Percentiles rank a stretch among this genome's conserved stretches.
phyloP scores from a whole-genome alignment of 108 stramenopile species.

The Conticribra guillardii region DNA sequence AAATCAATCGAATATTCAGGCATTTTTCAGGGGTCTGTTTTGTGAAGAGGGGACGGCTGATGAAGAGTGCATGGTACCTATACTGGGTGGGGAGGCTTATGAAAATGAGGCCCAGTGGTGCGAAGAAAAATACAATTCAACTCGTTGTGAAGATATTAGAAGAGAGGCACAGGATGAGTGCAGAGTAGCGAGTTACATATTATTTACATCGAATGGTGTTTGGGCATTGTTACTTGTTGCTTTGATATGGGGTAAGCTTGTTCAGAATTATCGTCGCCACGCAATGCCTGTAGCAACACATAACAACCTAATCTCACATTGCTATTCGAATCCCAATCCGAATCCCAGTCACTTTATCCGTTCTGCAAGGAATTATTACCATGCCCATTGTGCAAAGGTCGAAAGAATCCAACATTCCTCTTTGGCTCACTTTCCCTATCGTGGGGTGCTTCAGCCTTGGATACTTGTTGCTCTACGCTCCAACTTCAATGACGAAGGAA shows the following conservation, averaged over 20 bases:
- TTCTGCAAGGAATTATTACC: conserved; percentile 77
- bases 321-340: too few species aligned
- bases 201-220: conserved; percentile 44
- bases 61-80: conserved; percentile 64
- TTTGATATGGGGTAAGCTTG: conserved; percentile 53
- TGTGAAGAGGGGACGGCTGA: conserved; percentile 60
- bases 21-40: conserved; percentile 51
- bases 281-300: too few species aligned
- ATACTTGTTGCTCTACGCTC: conserved; percentile 53
- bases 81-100: conserved; percentile 50
- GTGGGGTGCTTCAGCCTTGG: conserved; percentile 62
- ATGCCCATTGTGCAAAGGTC: conserved; percentile 85
- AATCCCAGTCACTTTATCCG: conserved; percentile 62
- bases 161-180: conserved; percentile 60
- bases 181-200: conserved; percentile 34
- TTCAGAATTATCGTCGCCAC: too few species aligned
- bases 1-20: too few species aligned
- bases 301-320: too few species aligned
- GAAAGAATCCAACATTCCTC: conserved; percentile 82
- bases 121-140: conserved; percentile 47
- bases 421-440: conserved; percentile 77
- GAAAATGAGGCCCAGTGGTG: conserved; percentile 68
- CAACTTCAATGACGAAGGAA: conserved; percentile 37
- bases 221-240: conserved; percentile 36
- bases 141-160: conserved; percentile 62